Evolutionary conservation across 202 grass and related monocot genomes (phyloP).

Genomic region (Setaria viridis): DNA sequence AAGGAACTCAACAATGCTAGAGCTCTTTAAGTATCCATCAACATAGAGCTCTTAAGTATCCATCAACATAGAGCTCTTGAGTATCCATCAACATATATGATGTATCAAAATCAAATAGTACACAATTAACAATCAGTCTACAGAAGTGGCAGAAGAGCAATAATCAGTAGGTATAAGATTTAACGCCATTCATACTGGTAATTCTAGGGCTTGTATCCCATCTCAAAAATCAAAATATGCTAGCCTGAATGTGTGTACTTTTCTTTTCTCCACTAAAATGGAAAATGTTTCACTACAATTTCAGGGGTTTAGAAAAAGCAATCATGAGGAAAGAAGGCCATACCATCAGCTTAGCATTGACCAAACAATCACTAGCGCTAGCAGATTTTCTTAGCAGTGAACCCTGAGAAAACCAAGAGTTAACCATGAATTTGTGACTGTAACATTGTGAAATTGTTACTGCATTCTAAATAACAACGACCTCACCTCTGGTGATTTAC

Average conservation of each 20-base stretch:
- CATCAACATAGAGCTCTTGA: background rate
- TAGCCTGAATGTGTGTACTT: background rate
- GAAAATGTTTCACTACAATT: background rate
- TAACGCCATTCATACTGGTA: background rate
- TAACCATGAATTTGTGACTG: slow-evolving; percentile 37
- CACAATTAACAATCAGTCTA: background rate
- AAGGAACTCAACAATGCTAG: background rate
- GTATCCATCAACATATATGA: background rate
- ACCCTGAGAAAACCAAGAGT: slow-evolving; percentile 62
- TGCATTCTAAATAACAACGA: slow-evolving; percentile 25
- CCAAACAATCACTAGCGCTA: slow-evolving; percentile 84
- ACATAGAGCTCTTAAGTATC: background rate
- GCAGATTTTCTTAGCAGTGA: slow-evolving; percentile 92
- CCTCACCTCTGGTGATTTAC: slow-evolving; percentile 75
- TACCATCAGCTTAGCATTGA: slow-evolving; percentile 81
- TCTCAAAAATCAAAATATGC: background rate
- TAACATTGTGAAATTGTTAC: background rate
- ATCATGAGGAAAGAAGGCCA: slow-evolving; percentile 31
- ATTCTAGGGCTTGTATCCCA: background rate
- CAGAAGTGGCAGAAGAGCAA: slow-evolving; percentile 4
- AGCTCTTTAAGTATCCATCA: slow-evolving; percentile 2
- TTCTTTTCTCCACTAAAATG: slow-evolving; percentile 1
- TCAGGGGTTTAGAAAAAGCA: slow-evolving; percentile 1
- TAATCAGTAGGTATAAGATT: slow-evolving; percentile 20
- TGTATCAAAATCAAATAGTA: background rate